A percentile compares a stretch with the other conserved stretches of the same genome.
These are phyloP conservation scores for Sugiyamaella mastotermitis DNA, from an alignment of 805 yeast species.

Conservation along the genomic window DNA sequence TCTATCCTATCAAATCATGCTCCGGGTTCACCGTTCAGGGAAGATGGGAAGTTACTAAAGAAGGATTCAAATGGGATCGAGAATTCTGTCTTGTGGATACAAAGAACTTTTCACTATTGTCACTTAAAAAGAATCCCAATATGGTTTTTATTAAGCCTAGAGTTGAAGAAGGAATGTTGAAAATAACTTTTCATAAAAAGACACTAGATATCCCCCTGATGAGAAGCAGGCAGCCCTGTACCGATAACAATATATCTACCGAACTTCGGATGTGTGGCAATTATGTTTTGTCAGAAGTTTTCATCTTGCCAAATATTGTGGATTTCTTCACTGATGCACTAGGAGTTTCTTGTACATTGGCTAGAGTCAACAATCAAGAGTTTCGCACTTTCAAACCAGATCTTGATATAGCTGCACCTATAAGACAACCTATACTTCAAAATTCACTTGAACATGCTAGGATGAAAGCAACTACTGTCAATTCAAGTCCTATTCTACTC, in stretches of 20 bases:
- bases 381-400: slow-evolving; percentile 10
- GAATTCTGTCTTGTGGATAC: slow-evolving; percentile 33
- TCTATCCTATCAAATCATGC: slow-evolving; percentile 43
- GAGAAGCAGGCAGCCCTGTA: neutral
- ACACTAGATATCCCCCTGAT: slow-evolving; percentile 11
- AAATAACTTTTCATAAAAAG: slow-evolving; percentile 15
- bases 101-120: slow-evolving; percentile 24
- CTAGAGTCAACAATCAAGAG: slow-evolving; percentile 14
- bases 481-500: slow-evolving; percentile 37
- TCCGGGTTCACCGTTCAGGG: slow-evolving; percentile 29
- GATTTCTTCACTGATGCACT: slow-evolving; percentile 29
- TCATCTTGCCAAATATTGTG: slow-evolving; percentile 19
- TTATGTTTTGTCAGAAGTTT: slow-evolving; percentile 3
- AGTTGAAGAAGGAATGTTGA: slow-evolving; percentile 17
- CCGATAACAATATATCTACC: neutral
- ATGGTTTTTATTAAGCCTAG: slow-evolving; percentile 35
- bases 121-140: slow-evolving; percentile 30
- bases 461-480: slow-evolving; percentile 28
- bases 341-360: slow-evolving; percentile 35
- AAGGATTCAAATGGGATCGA: slow-evolving; percentile 38
- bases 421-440: too few species aligned
- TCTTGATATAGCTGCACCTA: neutral
- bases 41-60: slow-evolving; percentile 27
- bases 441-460: too few species aligned
- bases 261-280: slow-evolving; percentile 12